Evolutionary conservation across 2,329 filamentous ascomycete genomes (phyloP).

Genomic region (Monosporascus sp.): DNA sequence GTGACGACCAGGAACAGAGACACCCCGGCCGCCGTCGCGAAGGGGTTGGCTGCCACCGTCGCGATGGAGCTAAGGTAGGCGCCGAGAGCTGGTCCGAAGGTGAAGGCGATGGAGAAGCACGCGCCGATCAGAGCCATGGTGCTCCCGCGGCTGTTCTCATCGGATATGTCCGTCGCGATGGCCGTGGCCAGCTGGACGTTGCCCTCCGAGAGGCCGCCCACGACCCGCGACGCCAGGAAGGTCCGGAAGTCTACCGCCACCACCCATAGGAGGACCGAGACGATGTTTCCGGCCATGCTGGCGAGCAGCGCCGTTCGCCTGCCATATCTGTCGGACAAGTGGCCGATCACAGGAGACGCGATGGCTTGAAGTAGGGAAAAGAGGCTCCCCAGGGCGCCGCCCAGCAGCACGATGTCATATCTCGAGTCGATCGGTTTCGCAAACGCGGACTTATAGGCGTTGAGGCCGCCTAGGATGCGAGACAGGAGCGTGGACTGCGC

Average conservation of each 20-base stretch:
- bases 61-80: slow-evolving; percentile 76
- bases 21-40: slow-evolving; percentile 86
- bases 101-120: slow-evolving; percentile 96
- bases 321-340: slow-evolving; percentile 81
- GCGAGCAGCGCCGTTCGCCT: slow-evolving; percentile 80
- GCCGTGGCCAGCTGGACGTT: slow-evolving; percentile 95
- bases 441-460: slow-evolving; percentile 92
- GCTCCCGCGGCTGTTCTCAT: slow-evolving; percentile 73
- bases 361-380: slow-evolving; percentile 89
- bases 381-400: slow-evolving; percentile 86
- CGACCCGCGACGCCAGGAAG: slow-evolving; percentile 86
- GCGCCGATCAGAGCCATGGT: slow-evolving; percentile 96
- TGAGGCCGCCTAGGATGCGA: slow-evolving; percentile 73
- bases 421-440: slow-evolving; percentile 87
- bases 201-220: slow-evolving; percentile 90
- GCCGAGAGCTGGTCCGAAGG: slow-evolving; percentile 87
- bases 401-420: slow-evolving; percentile 94
- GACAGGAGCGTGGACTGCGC: slow-evolving; percentile 59
- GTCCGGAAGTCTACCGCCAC: slow-evolving; percentile 90
- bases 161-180: slow-evolving; percentile 93
- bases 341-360: slow-evolving; percentile 86
- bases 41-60: slow-evolving; percentile 80
- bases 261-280: slow-evolving; percentile 92
- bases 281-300: slow-evolving; percentile 89
- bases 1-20: slow-evolving; percentile 77